Evolutionary conservation across 2,329 filamentous ascomycete genomes (phyloP).

Genomic region (Bretziella fagacearum): DNA sequence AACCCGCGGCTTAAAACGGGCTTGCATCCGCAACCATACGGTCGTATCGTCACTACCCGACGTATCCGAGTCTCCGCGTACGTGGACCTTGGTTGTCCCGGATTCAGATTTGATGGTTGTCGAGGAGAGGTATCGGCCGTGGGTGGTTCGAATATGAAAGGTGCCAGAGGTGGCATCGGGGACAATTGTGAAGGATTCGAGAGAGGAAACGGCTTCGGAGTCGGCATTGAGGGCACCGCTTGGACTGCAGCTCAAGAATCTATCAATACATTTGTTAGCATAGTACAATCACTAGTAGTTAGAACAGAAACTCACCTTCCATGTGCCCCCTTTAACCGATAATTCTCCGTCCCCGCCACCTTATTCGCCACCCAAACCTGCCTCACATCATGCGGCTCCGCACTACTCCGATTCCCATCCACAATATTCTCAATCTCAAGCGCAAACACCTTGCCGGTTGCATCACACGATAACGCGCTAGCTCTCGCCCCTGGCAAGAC

Average conservation of each 20-base stretch:
- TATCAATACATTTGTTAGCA: slow-evolving; percentile 21
- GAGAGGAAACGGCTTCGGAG: slow-evolving; percentile 63
- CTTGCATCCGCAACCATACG: slow-evolving; percentile 80
- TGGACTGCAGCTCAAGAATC: slow-evolving; percentile 74
- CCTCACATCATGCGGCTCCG: slow-evolving; percentile 87
- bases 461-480: slow-evolving; percentile 68
- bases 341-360: slow-evolving; percentile 63
- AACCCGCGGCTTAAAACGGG: slow-evolving; percentile 75
- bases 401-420: slow-evolving; percentile 62
- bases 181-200: slow-evolving; percentile 65
- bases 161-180: slow-evolving; percentile 40
- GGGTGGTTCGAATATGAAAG: slow-evolving; percentile 58
- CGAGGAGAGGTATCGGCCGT: slow-evolving; percentile 48
- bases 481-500: slow-evolving; percentile 60
- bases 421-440: slow-evolving; percentile 73
- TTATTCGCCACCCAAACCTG: slow-evolving; percentile 88
- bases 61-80: slow-evolving; percentile 61
- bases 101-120: slow-evolving; percentile 38
- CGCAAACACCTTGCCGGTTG: slow-evolving; percentile 71
- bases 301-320: slow-evolving; percentile 43
- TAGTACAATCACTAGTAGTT: background rate
- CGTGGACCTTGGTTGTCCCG: slow-evolving; percentile 36
- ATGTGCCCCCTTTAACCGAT: slow-evolving; percentile 80
- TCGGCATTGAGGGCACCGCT: slow-evolving; percentile 61
- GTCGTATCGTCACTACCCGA: slow-evolving; percentile 51